These are phyloP conservation scores for Saccharomyces mikatae DNA, from an alignment of 805 yeast species.

Conservation along the genomic window DNA sequence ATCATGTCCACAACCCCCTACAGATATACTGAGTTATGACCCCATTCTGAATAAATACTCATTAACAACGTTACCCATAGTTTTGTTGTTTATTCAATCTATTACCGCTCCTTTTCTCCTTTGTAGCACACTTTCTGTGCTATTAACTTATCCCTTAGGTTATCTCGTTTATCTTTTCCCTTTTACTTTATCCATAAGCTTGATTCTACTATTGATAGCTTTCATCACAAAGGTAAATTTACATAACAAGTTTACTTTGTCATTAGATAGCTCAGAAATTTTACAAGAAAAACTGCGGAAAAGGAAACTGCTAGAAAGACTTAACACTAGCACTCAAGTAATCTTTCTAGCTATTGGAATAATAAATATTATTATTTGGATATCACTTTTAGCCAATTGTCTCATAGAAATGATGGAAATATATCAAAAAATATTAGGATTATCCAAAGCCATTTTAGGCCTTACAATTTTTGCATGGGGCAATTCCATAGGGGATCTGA, in stretches of 20 bases:
- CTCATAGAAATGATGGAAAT: conserved; percentile 30
- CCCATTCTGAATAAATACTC: conserved; percentile 15
- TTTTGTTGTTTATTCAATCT: conserved; percentile 27
- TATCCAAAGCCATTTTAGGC: conserved; percentile 81
- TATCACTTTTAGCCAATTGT: conserved; percentile 29
- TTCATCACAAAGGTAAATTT: conserved; percentile 12
- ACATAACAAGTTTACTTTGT: conserved; percentile 20
- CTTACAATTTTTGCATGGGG: conserved; percentile 91
- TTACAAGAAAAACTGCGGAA: conserved; percentile 8
- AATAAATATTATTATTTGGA: conserved; percentile 27
- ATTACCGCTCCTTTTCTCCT: conserved; percentile 26
- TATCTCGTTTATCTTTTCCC: conserved; percentile 12
- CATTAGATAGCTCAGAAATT: conserved; percentile 5
- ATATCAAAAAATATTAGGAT: conserved; percentile 27
- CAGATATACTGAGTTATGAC: conserved; percentile 21
- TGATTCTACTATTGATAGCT: conserved; percentile 6
- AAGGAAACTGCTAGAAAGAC: conserved; percentile 13
- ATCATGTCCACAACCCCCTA: conserved; percentile 30
- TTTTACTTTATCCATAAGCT: conserved; percentile 2
- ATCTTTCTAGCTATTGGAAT: conserved; percentile 21
- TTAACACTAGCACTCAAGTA: conserved; percentile 10
- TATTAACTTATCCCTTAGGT: conserved; percentile 8
- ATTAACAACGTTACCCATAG: conserved; percentile 13
- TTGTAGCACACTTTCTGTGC: conserved; percentile 13
- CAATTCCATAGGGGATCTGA: conserved; percentile 84